A percentile compares a stretch with the other conserved stretches of the same genome.
phyloP scores from a whole-genome alignment of 164 flowering plant genomes.

The Chloranthus sessilifolius region DNA sequence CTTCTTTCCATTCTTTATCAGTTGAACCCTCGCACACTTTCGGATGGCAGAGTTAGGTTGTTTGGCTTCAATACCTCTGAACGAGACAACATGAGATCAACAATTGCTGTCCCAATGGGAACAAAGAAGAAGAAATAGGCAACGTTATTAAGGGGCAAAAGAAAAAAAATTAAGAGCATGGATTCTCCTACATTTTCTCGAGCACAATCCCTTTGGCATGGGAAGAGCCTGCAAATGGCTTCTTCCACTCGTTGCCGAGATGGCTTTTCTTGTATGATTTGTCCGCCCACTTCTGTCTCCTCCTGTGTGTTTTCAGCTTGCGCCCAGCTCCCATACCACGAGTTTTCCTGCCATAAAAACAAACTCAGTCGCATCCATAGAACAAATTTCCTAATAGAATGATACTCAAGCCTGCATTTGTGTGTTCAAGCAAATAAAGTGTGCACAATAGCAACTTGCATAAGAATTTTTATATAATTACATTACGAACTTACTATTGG shows the following conservation, averaged over 20 bases:
- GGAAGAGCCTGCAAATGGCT: conserved; percentile 34
- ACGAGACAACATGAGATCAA: neutral
- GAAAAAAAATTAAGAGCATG: neutral
- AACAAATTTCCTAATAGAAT: too few relatives aligned
- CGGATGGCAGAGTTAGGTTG: conserved; percentile 36
- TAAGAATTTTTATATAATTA: too few relatives aligned
- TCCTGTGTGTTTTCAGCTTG: conserved; percentile 33
- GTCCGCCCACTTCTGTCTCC: conserved; percentile 32
- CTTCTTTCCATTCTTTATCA: conserved; percentile 32
- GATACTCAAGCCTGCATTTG: too few relatives aligned
- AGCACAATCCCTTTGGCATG: conserved; percentile 36
- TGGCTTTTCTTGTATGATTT: conserved; percentile 32
- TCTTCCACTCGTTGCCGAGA: conserved; percentile 36
- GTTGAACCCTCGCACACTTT: conserved; percentile 29
- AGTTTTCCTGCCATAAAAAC: conserved; percentile 22
- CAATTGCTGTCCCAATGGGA: too few relatives aligned
- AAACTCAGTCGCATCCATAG: too few relatives aligned
- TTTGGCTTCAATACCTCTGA: conserved; percentile 33
- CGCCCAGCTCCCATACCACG: conserved; percentile 41
- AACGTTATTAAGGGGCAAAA: neutral
- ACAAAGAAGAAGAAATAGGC: too few relatives aligned
- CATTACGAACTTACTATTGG: too few relatives aligned
- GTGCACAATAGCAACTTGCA: too few relatives aligned
- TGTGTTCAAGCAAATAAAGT: too few relatives aligned
- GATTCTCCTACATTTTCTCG: conserved; percentile 26